These are phyloP conservation scores for Hippophae gyantsensis DNA, from an alignment of 306 rosid species.

Conservation along the genomic window DNA sequence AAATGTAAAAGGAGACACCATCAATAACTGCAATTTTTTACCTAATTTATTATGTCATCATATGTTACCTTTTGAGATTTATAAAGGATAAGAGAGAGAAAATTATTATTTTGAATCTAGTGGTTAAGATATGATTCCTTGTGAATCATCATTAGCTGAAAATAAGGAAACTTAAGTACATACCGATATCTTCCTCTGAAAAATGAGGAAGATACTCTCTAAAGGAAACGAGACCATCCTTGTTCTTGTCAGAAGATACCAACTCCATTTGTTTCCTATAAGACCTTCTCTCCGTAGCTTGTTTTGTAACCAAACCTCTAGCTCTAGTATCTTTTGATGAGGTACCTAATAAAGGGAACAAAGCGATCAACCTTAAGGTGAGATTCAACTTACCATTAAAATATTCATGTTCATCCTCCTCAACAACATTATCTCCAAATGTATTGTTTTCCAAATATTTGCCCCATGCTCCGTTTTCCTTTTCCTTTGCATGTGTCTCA, in stretches of 20 bases:
- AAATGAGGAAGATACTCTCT: constrained; percentile 57
- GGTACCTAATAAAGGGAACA: constrained; percentile 63
- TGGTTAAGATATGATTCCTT: not conserved
- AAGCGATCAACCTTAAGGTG: constrained; percentile 41
- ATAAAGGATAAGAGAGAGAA: not conserved
- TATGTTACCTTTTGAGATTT: too few relatives aligned
- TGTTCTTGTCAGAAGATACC: constrained; percentile 36
- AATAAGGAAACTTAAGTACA: not conserved
- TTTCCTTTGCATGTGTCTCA: constrained; percentile 16
- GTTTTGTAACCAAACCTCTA: constrained; percentile 40
- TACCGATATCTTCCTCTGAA: constrained; percentile 45
- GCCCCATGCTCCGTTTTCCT: not conserved
- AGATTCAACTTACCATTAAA: constrained; percentile 37
- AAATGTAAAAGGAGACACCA: too few relatives aligned
- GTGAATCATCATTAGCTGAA: not conserved
- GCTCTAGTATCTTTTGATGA: constrained; percentile 44
- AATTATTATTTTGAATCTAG: too few relatives aligned
- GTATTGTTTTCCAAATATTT: not conserved
- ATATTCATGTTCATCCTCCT: not conserved
- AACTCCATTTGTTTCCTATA: constrained; percentile 31
- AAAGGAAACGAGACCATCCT: constrained; percentile 46
- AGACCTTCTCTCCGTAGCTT: constrained; percentile 35
- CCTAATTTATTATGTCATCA: too few relatives aligned
- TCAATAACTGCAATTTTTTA: too few relatives aligned
- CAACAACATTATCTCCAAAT: not conserved